Base-by-base conservation (phyloP, 139 green algal species). In the Chlorella vulgaris region DNA sequence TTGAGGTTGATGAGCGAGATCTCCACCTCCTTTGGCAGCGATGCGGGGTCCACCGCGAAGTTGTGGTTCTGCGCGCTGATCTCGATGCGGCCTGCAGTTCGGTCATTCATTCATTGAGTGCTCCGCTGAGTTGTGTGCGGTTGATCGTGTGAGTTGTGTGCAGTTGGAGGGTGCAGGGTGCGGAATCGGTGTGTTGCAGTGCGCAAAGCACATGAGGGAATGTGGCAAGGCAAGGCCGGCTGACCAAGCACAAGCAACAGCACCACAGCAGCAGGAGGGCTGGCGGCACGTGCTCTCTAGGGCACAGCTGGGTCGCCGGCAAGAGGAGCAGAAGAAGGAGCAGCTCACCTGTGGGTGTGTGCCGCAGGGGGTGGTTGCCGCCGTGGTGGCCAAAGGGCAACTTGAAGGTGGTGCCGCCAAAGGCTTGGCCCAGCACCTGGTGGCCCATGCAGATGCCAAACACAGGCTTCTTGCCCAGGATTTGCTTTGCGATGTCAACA, bases 391-490 rank as follows among this genome's bases (percentile, higher is more conserved):
- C 97, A 85, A 99, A 99, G 85, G 97, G 98, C 40, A 99, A 91
- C 91, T 99, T 99, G 93, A 99, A 99, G 38, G 97, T 99, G 71
- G 86, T 93, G 75, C 91, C 94, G 51, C 97, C 97, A 77, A 99
- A 94, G 8, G 97, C 97, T 88, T 99, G 96, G 29, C 97, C 97
- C 78, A 99, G 84, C n/a, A 99, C 84, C 89, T 99, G 97, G 90
- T 99, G 97, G 0, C 97, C 97, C 97, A 99, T 99, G 94, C 97
- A 99, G 86, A 99, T 99, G 83, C 97, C 97, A 88, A 99, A 99
- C 78, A 97, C 91, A 10, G 97, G 97, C 88, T 97, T 94, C 92
- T 99, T 92, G 71, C 97, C 97, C 58, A 99, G 81, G 71, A 99
- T 91, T 50, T 86, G 13, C 88, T 95, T 95, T 13, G 93, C 93